These are phyloP conservation scores for Conticribra guillardii DNA, from an alignment of 108 stramenopile species.

Conservation along the genomic window DNA sequence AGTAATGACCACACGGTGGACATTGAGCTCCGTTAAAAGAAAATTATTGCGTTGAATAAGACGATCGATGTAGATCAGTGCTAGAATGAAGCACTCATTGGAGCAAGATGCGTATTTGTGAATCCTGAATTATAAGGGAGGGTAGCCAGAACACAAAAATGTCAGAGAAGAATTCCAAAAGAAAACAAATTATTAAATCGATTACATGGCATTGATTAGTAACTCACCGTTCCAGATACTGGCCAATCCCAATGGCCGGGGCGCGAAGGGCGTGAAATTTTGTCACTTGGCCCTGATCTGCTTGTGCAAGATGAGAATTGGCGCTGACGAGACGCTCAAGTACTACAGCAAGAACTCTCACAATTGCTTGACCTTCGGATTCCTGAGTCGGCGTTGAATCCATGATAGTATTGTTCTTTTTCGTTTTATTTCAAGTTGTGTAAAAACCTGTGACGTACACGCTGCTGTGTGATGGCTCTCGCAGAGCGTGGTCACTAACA, in stretches of 20 bases:
- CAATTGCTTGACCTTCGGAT: constrained; percentile 74
- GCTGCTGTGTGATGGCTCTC: too few relatives aligned
- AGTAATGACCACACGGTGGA: constrained; percentile 96
- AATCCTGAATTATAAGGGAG: constrained; percentile 74
- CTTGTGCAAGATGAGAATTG: constrained; percentile 60
- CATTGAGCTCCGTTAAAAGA: constrained; percentile 93
- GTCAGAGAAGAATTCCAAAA: constrained; percentile 4
- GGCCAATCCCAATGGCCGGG: constrained; percentile 88
- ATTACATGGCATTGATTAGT: constrained; percentile 22
- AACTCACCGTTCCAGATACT: constrained; percentile 94
- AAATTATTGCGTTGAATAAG: constrained; percentile 95
- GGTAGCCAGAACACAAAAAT: neutral
- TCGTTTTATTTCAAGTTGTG: too few relatives aligned
- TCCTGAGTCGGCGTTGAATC: constrained; percentile 72
- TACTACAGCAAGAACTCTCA: constrained; percentile 81
- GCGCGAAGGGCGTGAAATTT: constrained; percentile 96
- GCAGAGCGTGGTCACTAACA: too few relatives aligned
- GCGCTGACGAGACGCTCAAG: constrained; percentile 81
- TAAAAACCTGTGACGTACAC: too few relatives aligned
- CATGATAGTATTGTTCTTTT: too few relatives aligned
- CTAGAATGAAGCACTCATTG: constrained; percentile 95
- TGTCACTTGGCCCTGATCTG: constrained; percentile 84
- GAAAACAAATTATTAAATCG: neutral
- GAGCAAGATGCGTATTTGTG: constrained; percentile 97
- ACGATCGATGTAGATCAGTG: constrained; percentile 98